Conservation (phyloP, 495 filamentous ascomycete genomes). For the Hamigera avellanea region DNA sequence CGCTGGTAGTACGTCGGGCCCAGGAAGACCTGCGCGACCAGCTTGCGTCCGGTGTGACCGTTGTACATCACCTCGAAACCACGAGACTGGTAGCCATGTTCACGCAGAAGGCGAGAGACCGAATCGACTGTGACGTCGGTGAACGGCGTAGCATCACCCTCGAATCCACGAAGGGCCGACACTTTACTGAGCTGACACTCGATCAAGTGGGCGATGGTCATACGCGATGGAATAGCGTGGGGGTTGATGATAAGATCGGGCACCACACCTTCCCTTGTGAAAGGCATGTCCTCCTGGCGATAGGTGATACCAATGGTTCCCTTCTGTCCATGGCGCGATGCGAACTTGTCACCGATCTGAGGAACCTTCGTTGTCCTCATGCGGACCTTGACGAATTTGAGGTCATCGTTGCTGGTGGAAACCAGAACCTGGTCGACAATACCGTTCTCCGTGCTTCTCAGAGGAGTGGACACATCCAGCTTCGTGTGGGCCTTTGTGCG, state of each 20-base stretch:
- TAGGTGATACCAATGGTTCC: slow-evolving; percentile 98
- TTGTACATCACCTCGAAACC: slow-evolving; percentile 99
- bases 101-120: slow-evolving; percentile 79
- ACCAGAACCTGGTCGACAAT: slow-evolving; percentile 90
- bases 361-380: slow-evolving; percentile 96
- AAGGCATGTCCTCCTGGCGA: slow-evolving; percentile 97
- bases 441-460: slow-evolving; percentile 90
- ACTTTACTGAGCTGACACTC: slow-evolving; percentile 97
- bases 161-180: slow-evolving; percentile 74
- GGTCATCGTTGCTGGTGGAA: slow-evolving; percentile 73
- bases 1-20: slow-evolving; percentile 99
- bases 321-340: slow-evolving; percentile 97
- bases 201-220: slow-evolving; percentile 99
- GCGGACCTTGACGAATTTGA: slow-evolving; percentile 91
- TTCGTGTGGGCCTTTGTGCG: slow-evolving; percentile 82
- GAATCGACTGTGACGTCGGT: slow-evolving; percentile 94
- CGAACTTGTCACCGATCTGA: slow-evolving; percentile 99
- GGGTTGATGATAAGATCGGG: slow-evolving; percentile 99
- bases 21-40: slow-evolving; percentile 89
- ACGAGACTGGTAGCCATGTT: slow-evolving; percentile 90
- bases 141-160: slow-evolving; percentile 96
- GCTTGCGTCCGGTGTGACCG: slow-evolving; percentile 87
- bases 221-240: slow-evolving; percentile 98
- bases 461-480: slow-evolving; percentile 85
- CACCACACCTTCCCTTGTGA: slow-evolving; percentile 79